A percentile compares a stretch with the other conserved stretches of the same genome.
Conservation (phyloP, 140 eudicot species). For the Anethum foeniculum region DNA sequence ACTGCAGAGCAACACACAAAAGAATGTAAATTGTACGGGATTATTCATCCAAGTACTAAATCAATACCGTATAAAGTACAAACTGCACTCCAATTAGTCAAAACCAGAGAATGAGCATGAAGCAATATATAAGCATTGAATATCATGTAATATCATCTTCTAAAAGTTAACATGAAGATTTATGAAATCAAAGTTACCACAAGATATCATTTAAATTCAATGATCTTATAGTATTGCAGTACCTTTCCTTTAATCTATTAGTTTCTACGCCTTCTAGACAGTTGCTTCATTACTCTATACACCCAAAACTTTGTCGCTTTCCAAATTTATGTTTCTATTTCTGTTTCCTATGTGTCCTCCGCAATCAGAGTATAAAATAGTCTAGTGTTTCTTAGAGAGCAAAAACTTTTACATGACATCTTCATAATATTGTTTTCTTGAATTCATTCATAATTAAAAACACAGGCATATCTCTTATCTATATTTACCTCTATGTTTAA, state of each 20-base stretch:
- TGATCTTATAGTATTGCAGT: neutral
- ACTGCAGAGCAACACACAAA: conserved; percentile 34
- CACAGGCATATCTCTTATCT: neutral
- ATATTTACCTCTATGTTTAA: neutral
- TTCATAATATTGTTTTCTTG: neutral
- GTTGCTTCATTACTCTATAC: neutral
- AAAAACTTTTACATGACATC: neutral
- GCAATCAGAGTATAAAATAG: neutral
- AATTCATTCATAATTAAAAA: neutral
- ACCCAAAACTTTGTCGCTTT: neutral
- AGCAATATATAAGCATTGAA: neutral
- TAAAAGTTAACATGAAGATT: neutral
- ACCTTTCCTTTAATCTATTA: neutral
- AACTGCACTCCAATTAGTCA: neutral
- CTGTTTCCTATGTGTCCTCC: neutral
- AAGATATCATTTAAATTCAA: neutral
- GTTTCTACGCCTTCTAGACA: neutral
- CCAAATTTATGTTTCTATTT: neutral
- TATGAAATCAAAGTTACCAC: neutral
- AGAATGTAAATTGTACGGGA: neutral
- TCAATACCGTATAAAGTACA: neutral
- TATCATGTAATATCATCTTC: neutral
- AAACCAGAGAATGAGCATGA: neutral
- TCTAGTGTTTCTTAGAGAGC: neutral
- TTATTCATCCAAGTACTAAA: neutral